A percentile compares a stretch with the other conserved stretches of the same genome.
Conservation (phyloP, 176 grass and related monocot genomes). For the Otatea glauca region DNA sequence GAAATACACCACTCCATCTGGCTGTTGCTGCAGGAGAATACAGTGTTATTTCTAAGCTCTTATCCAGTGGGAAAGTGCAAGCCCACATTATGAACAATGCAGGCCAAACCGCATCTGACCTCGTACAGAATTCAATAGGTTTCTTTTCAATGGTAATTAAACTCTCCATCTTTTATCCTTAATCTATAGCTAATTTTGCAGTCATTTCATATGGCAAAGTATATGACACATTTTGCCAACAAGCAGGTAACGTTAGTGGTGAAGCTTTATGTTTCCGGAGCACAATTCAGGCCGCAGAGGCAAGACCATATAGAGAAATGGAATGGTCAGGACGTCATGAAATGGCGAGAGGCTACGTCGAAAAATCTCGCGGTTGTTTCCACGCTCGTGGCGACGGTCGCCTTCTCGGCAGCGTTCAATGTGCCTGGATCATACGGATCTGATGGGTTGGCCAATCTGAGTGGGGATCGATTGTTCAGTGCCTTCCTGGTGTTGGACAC, state of each 20-base stretch:
- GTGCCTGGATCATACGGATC: conserved; percentile 56
- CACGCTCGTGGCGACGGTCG: conserved; percentile 53
- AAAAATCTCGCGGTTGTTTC: conserved; percentile 55
- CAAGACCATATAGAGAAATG: conserved; percentile 59
- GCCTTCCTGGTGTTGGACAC: conserved; percentile 50
- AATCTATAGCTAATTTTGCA: background rate
- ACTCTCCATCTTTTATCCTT: background rate
- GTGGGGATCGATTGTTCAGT: conserved; percentile 26
- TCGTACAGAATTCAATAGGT: conserved; percentile 18
- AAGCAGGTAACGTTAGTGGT: conserved; percentile 37
- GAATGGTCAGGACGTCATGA: conserved; percentile 45
- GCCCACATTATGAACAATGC: conserved; percentile 50
- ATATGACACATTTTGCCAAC: background rate
- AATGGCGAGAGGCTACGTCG: conserved; percentile 45
- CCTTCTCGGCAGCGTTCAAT: conserved; percentile 67
- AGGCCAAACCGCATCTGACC: conserved; percentile 40
- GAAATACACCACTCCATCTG: conserved; percentile 53
- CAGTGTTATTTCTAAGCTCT: conserved; percentile 21
- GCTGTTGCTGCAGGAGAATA: conserved; percentile 29
- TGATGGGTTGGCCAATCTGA: conserved; percentile 46
- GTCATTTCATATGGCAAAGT: background rate
- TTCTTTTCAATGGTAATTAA: conserved; percentile 55
- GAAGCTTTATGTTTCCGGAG: conserved; percentile 34
- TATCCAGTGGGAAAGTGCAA: conserved; percentile 17
- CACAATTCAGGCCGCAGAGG: conserved; percentile 45